Evolutionary conservation across 176 grass and related monocot species (phyloP), one percentile per base, ranked within the genome.

Genomic region (Eremochloa ophiuroides): DNA sequence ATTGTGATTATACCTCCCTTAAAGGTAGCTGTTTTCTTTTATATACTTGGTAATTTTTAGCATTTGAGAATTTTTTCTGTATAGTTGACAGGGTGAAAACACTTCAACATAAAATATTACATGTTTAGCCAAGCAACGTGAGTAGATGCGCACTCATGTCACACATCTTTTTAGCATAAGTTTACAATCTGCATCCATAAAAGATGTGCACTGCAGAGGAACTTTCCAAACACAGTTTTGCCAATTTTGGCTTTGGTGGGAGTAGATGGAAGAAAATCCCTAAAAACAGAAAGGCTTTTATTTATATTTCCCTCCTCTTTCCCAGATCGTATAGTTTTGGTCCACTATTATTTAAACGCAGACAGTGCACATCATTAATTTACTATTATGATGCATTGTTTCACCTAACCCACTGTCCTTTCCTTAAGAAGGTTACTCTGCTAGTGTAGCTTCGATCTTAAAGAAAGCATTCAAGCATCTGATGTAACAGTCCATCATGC

Each of bases 401-500:
- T 44, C 77, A 81, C 78, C 43, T 10, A 81, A 81, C 17, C 47
- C 0, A 25, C 16, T 76, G 23, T 53, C 67, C 65, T 62, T 71
- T 75, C 34, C 38, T 60, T 11, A 2, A 73, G 23, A 17, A 73
- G 31, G 60, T 7, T 68, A 29, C 82, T 70, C 61, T 62, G 63
- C 68, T 55, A 58, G 39, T 74, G 60, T 71, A 81, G 53, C 53
- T 80, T 89, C 8, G 13, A 76, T 81, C 44, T 56, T 28, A 85
- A 71, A 84, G 15, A 64, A 85, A 71, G 56, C 9, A 58, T 28
- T 71, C 22, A 2, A 71, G 78, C 0, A 77, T 65, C 37, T 74
- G 81, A 82, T 85, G 72, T 73, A 58, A 82, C 78, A 39, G 20
- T 29, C 28, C 73, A 77, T 55, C 65, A 62, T 72, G n/a, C 78